phyloP scores from a whole-genome alignment of 2,329 filamentous ascomycete genomes.

The Xylariaceae sp. region DNA sequence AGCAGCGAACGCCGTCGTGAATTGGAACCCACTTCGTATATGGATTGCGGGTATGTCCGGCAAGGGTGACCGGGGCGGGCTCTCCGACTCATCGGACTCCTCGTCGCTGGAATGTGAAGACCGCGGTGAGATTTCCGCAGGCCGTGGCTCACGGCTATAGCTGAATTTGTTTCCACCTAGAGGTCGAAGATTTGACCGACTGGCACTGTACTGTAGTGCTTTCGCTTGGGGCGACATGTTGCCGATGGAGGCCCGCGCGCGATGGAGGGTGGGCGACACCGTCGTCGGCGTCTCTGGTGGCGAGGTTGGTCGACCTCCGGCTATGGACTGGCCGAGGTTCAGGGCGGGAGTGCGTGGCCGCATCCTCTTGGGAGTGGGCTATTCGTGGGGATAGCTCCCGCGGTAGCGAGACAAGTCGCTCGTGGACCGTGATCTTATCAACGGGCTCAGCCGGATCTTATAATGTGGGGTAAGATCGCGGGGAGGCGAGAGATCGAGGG shows the following conservation, averaged over 20 bases:
- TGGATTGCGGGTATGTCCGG: constrained; percentile 23
- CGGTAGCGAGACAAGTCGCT: constrained; percentile 23
- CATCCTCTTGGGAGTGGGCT: constrained; percentile 21
- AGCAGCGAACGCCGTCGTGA: constrained; percentile 14
- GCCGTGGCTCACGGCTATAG: constrained; percentile 24
- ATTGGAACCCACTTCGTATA: constrained; percentile 19
- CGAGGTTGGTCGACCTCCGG: constrained; percentile 34
- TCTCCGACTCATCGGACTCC: constrained; percentile 25
- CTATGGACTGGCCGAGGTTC: constrained; percentile 21
- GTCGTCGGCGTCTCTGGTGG: constrained; percentile 39
- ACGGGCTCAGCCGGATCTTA: constrained; percentile 22
- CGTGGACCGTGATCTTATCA: constrained; percentile 27
- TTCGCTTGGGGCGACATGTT: constrained; percentile 18
- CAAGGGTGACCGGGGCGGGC: constrained; percentile 24
- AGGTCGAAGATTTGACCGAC: constrained; percentile 33
- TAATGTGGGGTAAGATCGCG: constrained; percentile 31
- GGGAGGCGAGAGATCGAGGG: constrained; percentile 22
- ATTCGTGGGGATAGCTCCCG: constrained; percentile 24
- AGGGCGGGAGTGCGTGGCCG: constrained; percentile 29
- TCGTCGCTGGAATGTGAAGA: constrained; percentile 29
- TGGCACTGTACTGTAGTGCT: constrained; percentile 21
- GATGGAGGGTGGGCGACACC: constrained; percentile 28
- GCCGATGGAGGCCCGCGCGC: constrained; percentile 21
- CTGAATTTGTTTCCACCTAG: constrained; percentile 30
- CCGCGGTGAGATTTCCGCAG: constrained; percentile 31